Evolutionary conservation across 345 rosid species (phyloP).

Genomic region (Gossypioides kirkii): DNA sequence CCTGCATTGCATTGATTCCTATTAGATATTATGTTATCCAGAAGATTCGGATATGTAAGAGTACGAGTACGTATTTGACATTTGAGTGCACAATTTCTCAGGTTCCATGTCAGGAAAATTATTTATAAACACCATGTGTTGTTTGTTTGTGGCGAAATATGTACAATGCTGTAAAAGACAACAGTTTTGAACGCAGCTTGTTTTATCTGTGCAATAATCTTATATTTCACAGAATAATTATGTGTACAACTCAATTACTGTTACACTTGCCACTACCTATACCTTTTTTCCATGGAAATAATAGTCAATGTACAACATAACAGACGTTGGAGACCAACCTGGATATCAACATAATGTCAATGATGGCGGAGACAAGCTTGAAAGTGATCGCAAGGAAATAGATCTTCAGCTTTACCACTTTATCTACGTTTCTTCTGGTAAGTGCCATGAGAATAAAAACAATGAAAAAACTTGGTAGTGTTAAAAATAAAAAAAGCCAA

Average conservation of each 20-base stretch:
- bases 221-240: slow-evolving; percentile 9
- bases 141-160: background rate
- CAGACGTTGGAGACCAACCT: background rate
- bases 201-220: slow-evolving; percentile 2
- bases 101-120: background rate
- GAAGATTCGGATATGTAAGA: too few species aligned
- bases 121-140: background rate
- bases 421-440: slow-evolving; percentile 7
- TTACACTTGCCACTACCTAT: background rate
- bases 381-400: background rate
- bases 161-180: background rate
- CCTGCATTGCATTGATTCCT: too few species aligned
- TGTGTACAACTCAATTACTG: background rate
- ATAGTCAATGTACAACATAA: slow-evolving; percentile 11
- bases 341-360: background rate
- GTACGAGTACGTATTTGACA: too few species aligned
- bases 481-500: slow-evolving; percentile 15
- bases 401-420: slow-evolving; percentile 18
- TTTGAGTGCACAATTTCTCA: too few species aligned
- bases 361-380: background rate
- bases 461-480: slow-evolving; percentile 3
- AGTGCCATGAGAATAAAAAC: slow-evolving; percentile 1
- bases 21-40: too few species aligned
- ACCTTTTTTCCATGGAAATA: background rate
- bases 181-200: background rate